phyloP scores from a whole-genome alignment of 345 rosid genomes.

The Durio zibethinus region DNA sequence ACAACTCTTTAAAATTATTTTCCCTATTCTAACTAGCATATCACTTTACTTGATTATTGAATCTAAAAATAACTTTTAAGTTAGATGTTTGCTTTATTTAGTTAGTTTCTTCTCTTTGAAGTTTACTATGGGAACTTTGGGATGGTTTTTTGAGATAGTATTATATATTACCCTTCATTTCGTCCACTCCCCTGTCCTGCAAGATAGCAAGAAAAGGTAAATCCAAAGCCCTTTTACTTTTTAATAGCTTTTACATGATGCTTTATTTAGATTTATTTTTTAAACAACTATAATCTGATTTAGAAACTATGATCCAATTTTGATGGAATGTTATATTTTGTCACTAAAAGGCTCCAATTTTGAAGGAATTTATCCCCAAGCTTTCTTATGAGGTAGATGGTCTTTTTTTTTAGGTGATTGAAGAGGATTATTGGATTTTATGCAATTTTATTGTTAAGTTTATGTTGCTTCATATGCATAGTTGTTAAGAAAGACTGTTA shows the following conservation, averaged over 20 bases:
- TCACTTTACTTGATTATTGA: not conserved
- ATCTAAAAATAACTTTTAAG: not conserved
- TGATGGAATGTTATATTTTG: not conserved
- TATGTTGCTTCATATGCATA: not conserved
- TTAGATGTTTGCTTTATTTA: not conserved
- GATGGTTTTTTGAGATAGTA: not conserved
- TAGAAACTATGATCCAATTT: not conserved
- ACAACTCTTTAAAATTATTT: not conserved
- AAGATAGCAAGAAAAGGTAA: not conserved
- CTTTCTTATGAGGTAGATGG: conserved; percentile 99
- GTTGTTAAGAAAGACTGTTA: not conserved
- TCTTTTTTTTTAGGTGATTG: conserved; percentile 79
- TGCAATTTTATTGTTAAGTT: not conserved
- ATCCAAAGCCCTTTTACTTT: not conserved
- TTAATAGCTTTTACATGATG: not conserved
- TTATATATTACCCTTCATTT: not conserved
- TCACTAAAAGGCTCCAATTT: conserved; percentile 30
- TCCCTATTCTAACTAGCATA: not conserved
- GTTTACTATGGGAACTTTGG: not conserved
- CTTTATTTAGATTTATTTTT: not conserved
- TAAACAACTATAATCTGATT: not conserved
- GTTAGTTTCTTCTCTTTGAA: conserved; percentile 2
- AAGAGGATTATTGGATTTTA: conserved; percentile 10
- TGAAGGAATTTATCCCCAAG: conserved; percentile 86
- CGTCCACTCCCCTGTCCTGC: not conserved